Evolutionary conservation across 352 stramenopile species (phyloP).

Genomic region (Globisporangium spiculum): DNA sequence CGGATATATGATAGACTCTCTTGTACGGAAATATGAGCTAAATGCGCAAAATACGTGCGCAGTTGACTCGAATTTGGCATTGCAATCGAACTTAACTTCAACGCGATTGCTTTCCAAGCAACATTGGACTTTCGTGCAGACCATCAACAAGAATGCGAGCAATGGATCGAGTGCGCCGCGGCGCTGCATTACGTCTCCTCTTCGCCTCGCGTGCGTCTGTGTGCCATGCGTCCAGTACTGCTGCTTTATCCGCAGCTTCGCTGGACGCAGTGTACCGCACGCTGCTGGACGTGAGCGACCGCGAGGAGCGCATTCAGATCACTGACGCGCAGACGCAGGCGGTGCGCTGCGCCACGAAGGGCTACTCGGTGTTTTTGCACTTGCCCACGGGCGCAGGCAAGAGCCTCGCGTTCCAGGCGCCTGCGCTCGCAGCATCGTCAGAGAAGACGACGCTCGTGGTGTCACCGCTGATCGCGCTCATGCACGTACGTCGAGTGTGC

Average conservation of each 20-base stretch:
- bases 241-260: neutral
- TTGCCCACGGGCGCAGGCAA: slow-evolving; percentile 77
- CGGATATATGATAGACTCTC: neutral
- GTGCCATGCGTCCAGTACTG: neutral
- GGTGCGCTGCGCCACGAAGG: slow-evolving; percentile 35
- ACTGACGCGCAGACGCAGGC: slow-evolving; percentile 43
- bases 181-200: neutral
- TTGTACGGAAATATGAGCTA: neutral
- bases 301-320: slow-evolving; percentile 23
- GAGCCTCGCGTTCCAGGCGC: slow-evolving; percentile 76
- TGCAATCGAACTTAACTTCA: neutral
- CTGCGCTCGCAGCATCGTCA: slow-evolving; percentile 43
- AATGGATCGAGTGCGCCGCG: neutral
- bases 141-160: neutral
- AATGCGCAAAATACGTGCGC: slow-evolving; percentile 40
- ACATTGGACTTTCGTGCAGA: neutral
- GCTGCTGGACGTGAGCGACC: slow-evolving; percentile 32
- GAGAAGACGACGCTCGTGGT: slow-evolving; percentile 59
- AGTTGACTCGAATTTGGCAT: slow-evolving; percentile 6
- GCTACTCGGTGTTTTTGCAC: slow-evolving; percentile 74
- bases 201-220: neutral
- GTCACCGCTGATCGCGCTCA: slow-evolving; percentile 71
- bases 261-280: slow-evolving; percentile 38
- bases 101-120: neutral
- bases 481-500: slow-evolving; percentile 46